phyloP scores from a whole-genome alignment of 768 basidiomycete species.

The Dioszegia hungarica region DNA sequence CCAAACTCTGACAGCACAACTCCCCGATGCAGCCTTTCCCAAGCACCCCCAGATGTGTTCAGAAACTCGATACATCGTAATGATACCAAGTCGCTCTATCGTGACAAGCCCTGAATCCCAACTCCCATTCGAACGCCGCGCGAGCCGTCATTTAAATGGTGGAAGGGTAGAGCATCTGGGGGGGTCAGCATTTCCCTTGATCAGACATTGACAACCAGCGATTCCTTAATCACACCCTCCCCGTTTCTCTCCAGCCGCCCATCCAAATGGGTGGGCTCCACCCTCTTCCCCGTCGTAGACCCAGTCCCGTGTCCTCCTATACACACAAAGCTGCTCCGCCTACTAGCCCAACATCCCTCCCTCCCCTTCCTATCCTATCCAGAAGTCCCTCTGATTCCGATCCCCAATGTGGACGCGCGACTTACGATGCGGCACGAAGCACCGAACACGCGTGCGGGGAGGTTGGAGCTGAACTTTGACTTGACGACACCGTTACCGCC shows the following conservation, averaged over 20 bases:
- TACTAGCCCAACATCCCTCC: too few species aligned
- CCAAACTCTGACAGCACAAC: too few species aligned
- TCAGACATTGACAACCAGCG: neutral
- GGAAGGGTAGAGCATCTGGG: constrained; percentile 50
- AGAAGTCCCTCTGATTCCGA: too few species aligned
- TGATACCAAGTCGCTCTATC: constrained; percentile 15
- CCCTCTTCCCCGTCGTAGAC: too few species aligned
- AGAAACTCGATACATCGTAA: constrained; percentile 26
- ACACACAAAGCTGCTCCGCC: too few species aligned
- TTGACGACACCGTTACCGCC: constrained; percentile 93
- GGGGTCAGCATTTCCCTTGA: neutral
- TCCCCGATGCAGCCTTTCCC: too few species aligned
- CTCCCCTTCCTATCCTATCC: too few species aligned
- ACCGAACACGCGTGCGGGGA: constrained; percentile 91
- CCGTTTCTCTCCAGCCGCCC: too few species aligned
- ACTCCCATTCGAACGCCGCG: neutral
- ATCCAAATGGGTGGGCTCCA: too few species aligned
- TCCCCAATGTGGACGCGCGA: neutral
- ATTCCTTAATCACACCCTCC: too few species aligned
- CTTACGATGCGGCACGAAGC: constrained; percentile 60
- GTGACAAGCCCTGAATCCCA: constrained; percentile 1
- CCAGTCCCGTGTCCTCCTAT: too few species aligned
- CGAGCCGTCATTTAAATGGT: constrained; percentile 39
- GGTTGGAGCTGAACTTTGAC: constrained; percentile 91
- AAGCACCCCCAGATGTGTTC: neutral